Base-by-base conservation (phyloP, 495 filamentous ascomycete species). In the Tirmania nivea region DNA sequence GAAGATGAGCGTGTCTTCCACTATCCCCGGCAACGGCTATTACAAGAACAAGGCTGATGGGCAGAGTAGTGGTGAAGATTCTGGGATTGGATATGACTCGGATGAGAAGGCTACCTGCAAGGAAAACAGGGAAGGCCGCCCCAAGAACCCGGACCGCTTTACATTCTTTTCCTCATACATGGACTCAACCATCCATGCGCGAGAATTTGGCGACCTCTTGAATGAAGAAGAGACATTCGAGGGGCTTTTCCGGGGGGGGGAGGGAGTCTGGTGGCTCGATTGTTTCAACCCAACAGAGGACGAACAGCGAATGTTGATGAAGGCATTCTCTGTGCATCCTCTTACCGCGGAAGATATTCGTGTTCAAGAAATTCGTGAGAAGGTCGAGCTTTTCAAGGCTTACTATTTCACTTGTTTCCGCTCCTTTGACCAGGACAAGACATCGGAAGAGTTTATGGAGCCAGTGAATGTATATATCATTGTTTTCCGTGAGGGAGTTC, bases 371-470 rank as follows among this genome's bases (percentile, higher is more conserved):
- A 81, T 84, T 48, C 85, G 90, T 10, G 90, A 97, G 62, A 97
- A 97, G 69, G 92, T 97, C 8, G 90, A 97, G 68, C 76, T 97
- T 8, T 97, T 97, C 71, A 77, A 81, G 36, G 82, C 92, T 57
- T 97, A 97, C 69, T 97, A 97, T 65, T 95, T 97, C 63, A 80
- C 95, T 68, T 96, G 94, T 61, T 97, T 95, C 68, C 81, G 90
- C 8, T 86, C 86, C 2, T 97, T 97, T 59, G 92, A 95, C 60
- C 90, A 97, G 66, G 87, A 96, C 61, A 75, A 75, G 56, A 79
- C 80, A 58, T 89, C 77, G 61, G 84, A 88, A 55, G 77, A 90
- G 63, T 94, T 89, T 63, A 74, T 97, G 36, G 83, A 95, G 60
- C 88, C 90, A 12, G 82, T 97, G 59, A 95, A 97, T 68, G 86